Percentiles rank a stretch among this genome's conserved stretches.
Conservation (phyloP, 768 basidiomycete species). For the Calocera cornea region DNA sequence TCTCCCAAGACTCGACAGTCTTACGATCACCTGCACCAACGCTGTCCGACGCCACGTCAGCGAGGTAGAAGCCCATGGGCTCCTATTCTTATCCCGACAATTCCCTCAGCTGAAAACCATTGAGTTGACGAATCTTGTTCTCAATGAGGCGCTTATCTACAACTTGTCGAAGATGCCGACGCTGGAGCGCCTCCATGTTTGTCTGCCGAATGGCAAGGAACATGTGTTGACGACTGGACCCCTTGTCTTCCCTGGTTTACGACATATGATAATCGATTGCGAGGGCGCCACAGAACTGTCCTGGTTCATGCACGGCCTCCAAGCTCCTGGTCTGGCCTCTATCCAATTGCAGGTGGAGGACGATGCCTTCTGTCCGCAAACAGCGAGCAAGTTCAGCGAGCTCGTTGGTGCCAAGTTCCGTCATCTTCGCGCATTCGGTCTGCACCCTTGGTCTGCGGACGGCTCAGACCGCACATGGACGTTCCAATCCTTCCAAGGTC, state of each 20-base stretch:
- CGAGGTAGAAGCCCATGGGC: neutral
- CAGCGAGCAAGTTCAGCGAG: neutral
- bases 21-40: neutral
- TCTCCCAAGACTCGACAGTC: neutral
- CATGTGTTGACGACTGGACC: neutral
- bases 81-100: neutral
- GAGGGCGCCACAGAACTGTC: neutral
- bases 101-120: neutral
- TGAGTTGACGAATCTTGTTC: neutral
- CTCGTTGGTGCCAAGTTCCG: neutral
- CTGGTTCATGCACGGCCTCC: constrained; percentile 1
- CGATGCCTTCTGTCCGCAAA: neutral
- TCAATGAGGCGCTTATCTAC: neutral
- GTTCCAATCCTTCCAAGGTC: neutral
- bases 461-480: neutral
- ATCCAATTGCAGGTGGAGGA: neutral
- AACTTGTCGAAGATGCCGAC: neutral
- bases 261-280: neutral
- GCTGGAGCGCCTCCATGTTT: neutral
- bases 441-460: neutral
- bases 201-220: neutral
- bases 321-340: neutral
- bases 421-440: neutral
- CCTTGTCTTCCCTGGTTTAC: neutral
- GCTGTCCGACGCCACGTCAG: neutral